Conservation (phyloP, 2,329 filamentous ascomycete genomes). For the Fusarium poae region DNA sequence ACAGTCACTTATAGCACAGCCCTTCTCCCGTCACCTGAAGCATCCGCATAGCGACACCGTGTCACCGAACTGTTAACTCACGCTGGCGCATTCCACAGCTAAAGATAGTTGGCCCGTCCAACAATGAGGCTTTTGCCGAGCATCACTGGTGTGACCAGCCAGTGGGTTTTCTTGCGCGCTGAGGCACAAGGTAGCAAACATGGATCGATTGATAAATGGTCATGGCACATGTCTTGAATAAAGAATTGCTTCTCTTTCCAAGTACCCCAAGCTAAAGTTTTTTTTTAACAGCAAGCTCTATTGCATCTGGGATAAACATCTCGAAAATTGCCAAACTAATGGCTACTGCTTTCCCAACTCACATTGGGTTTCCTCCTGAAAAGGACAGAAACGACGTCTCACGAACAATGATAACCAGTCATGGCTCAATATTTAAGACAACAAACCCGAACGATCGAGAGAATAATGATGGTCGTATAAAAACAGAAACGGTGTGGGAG, state of each 20-base stretch:
- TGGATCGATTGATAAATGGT: slow-evolving; percentile 17
- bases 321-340: slow-evolving; percentile 34
- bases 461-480: slow-evolving; percentile 1
- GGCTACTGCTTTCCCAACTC: slow-evolving; percentile 25
- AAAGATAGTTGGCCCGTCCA: slow-evolving; percentile 34
- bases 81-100: slow-evolving; percentile 23
- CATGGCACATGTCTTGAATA: slow-evolving; percentile 23
- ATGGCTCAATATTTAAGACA: slow-evolving; percentile 23
- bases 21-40: slow-evolving; percentile 24
- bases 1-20: slow-evolving; percentile 28
- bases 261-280: slow-evolving; percentile 14
- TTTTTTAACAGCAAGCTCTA: slow-evolving; percentile 18
- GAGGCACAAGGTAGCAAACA: slow-evolving; percentile 44
- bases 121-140: slow-evolving; percentile 38
- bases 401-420: slow-evolving; percentile 22
- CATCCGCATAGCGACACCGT: slow-evolving; percentile 33
- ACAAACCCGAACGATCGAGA: slow-evolving; percentile 10
- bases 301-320: slow-evolving; percentile 13
- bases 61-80: slow-evolving; percentile 30
- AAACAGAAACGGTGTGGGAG: slow-evolving; percentile 28
- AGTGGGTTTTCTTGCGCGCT: slow-evolving; percentile 30
- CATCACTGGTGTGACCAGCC: slow-evolving; percentile 35
- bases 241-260: slow-evolving; percentile 17
- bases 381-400: slow-evolving; percentile 17
- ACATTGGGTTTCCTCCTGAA: slow-evolving; percentile 4